These are phyloP conservation scores for Penicillium janthinellum DNA, from an alignment of 2,329 filamentous ascomycete species.

Conservation along the genomic window DNA sequence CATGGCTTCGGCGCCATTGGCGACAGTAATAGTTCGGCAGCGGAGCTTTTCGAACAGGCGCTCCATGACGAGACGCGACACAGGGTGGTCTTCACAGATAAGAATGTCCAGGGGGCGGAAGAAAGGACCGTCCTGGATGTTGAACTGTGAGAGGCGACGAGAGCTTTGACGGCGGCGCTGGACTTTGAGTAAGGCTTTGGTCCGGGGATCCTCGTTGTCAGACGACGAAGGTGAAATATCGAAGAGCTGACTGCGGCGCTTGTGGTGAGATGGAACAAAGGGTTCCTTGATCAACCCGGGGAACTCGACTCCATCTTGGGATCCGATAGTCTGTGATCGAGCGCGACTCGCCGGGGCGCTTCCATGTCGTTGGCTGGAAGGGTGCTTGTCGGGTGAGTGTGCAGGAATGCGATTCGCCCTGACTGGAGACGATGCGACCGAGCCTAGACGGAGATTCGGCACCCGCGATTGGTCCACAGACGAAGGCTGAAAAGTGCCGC, in stretches of 20 bases:
- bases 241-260: slow-evolving; percentile 89
- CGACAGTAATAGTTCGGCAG: slow-evolving; percentile 89
- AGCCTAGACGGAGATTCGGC: slow-evolving; percentile 53
- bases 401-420: slow-evolving; percentile 46
- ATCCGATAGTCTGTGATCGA: slow-evolving; percentile 89
- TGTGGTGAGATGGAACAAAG: slow-evolving; percentile 72
- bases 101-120: slow-evolving; percentile 92
- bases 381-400: slow-evolving; percentile 62
- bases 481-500: slow-evolving; percentile 67
- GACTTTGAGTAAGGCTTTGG: slow-evolving; percentile 86
- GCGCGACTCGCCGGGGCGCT: slow-evolving; percentile 68
- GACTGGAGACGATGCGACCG: slow-evolving; percentile 58
- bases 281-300: slow-evolving; percentile 64
- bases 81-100: slow-evolving; percentile 96
- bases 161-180: slow-evolving; percentile 94
- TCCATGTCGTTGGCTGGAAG: slow-evolving; percentile 64
- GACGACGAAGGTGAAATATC: slow-evolving; percentile 97
- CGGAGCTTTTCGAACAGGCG: slow-evolving; percentile 92
- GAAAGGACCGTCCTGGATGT: slow-evolving; percentile 76
- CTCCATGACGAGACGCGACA: slow-evolving; percentile 98
- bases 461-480: slow-evolving; percentile 71
- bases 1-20: slow-evolving; percentile 87
- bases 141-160: slow-evolving; percentile 89
- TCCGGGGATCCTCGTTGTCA: slow-evolving; percentile 92
- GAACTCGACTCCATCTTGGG: slow-evolving; percentile 78